These are phyloP conservation scores for Xerocomellus amylosporus DNA, from an alignment of 768 basidiomycete species.

Conservation along the genomic window DNA sequence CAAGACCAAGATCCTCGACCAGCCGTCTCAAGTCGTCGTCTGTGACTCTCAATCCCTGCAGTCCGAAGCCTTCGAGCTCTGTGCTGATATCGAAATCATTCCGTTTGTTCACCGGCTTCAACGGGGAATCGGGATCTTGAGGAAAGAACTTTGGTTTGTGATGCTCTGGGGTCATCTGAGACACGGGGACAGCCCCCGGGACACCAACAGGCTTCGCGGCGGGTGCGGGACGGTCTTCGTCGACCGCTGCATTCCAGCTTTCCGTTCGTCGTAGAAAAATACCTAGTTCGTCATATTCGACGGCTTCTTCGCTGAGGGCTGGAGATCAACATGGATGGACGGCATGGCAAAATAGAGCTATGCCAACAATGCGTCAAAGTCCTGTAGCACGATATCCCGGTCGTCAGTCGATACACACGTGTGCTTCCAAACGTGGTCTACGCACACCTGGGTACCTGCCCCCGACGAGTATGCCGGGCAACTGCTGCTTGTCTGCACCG, in stretches of 20 bases:
- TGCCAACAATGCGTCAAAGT: constrained; percentile 71
- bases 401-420: neutral
- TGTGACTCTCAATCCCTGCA: constrained; percentile 76
- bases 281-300: constrained; percentile 72
- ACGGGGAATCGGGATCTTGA: constrained; percentile 40
- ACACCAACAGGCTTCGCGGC: constrained; percentile 68
- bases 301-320: constrained; percentile 72
- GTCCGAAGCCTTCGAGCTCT: constrained; percentile 64
- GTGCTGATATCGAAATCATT: constrained; percentile 63
- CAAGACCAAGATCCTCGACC: constrained; percentile 72
- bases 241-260: constrained; percentile 54
- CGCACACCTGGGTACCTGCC: constrained; percentile 74
- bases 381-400: constrained; percentile 37
- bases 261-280: constrained; percentile 72
- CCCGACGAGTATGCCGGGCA: constrained; percentile 82
- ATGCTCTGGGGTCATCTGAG: constrained; percentile 78
- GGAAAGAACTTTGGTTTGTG: constrained; percentile 58
- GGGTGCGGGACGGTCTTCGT: constrained; percentile 58
- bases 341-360: neutral
- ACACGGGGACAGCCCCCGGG: constrained; percentile 70
- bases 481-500: constrained; percentile 69
- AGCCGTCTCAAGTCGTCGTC: constrained; percentile 70
- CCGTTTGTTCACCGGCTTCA: constrained; percentile 57
- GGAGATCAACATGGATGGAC: constrained; percentile 7
- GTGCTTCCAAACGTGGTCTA: constrained; percentile 12